Percentiles rank a stretch among this genome's conserved stretches.
Conservation (phyloP, 208 protist genomes). For the Angomonas ambiguus region DNA sequence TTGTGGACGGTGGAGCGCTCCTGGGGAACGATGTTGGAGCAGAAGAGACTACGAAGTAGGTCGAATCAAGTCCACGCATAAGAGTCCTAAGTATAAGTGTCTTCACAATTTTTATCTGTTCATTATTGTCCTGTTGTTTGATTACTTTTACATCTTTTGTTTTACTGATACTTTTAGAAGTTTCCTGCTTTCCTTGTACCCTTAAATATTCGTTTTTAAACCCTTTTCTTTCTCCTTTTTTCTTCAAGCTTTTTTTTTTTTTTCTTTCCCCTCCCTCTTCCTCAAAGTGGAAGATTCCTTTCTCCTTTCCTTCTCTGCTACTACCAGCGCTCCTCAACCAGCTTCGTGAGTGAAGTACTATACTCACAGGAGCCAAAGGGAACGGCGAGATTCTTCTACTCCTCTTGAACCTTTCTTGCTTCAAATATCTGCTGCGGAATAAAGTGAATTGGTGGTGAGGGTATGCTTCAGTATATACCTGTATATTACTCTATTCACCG, state of each 20-base stretch:
- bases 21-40: not conserved
- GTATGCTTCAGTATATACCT: not conserved
- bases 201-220: not conserved
- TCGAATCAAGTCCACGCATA: not conserved
- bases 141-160: not conserved
- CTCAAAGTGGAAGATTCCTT: no score
- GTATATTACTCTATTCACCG: not conserved
- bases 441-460: not conserved
- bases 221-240: not conserved
- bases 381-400: not conserved
- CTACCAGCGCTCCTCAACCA: not conserved
- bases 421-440: not conserved
- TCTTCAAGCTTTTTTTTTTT: no score
- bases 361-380: not conserved
- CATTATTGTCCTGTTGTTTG: not conserved
- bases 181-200: not conserved
- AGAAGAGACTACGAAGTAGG: not conserved
- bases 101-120: not conserved
- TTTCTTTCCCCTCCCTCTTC: no score
- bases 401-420: not conserved
- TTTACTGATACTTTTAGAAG: not conserved
- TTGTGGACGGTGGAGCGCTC: slow-evolving; percentile 1
- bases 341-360: not conserved
- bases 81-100: not conserved
- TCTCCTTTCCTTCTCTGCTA: no score